Conservation (phyloP, 139 green algal species). For the Yamagishiella unicocca region DNA sequence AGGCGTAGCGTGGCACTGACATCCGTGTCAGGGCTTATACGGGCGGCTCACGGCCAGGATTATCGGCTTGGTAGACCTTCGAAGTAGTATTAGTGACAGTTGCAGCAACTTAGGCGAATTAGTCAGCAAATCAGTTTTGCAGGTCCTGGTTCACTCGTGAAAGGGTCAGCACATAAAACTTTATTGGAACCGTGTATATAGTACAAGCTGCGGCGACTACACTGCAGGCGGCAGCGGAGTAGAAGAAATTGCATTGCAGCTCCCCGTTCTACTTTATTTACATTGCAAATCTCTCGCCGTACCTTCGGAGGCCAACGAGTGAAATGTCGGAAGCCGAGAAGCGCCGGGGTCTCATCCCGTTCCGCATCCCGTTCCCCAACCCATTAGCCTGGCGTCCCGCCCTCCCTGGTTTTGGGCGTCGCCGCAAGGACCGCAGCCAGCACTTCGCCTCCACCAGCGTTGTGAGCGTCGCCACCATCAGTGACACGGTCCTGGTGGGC, state of each 20-base stretch:
- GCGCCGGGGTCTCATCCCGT: conserved; percentile 38
- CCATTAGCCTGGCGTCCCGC: neutral
- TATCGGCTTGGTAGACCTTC: neutral
- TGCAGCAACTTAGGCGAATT: conserved; percentile 3
- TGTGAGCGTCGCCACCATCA: conserved; percentile 33
- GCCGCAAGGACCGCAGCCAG: conserved; percentile 18
- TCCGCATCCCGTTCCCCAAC: conserved; percentile 43
- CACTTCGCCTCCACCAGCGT: conserved; percentile 40
- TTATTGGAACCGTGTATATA: neutral
- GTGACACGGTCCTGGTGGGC: neutral
- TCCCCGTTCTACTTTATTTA: neutral
- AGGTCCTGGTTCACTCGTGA: neutral
- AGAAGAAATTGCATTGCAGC: conserved; percentile 33
- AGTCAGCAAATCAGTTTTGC: conserved; percentile 11
- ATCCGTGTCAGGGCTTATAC: no score
- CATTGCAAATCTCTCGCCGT: no score
- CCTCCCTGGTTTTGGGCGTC: conserved; percentile 11
- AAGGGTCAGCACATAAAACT: neutral
- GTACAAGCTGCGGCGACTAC: neutral
- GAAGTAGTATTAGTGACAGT: neutral
- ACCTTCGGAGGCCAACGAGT: neutral
- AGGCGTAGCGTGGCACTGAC: neutral
- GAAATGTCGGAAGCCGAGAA: conserved; percentile 40
- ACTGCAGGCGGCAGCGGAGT: conserved; percentile 19
- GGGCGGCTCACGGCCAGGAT: neutral